These are phyloP conservation scores for Pyrrhoderma noxium DNA, from an alignment of 1,284 basidiomycete species.

Conservation along the genomic window DNA sequence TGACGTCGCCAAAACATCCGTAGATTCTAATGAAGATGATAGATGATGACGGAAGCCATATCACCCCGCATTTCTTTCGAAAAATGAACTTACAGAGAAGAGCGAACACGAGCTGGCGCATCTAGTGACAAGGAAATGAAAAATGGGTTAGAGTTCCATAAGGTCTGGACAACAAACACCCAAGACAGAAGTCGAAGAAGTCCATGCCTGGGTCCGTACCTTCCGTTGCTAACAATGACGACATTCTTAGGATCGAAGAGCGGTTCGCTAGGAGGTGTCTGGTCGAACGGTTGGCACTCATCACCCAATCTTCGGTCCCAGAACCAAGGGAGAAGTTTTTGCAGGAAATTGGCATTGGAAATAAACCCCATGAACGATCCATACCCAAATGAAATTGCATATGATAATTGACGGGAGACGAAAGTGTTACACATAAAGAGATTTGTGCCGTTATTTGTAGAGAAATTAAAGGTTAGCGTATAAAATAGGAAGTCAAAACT, in stretches of 20 bases:
- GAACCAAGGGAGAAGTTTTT: background rate
- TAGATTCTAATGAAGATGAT: too few relatives aligned
- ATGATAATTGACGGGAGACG: background rate
- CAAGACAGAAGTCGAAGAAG: background rate
- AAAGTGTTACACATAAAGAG: background rate
- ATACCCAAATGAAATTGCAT: background rate
- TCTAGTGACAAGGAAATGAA: conserved; percentile 18
- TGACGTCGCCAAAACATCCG: conserved; percentile 15
- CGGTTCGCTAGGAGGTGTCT: conserved; percentile 35
- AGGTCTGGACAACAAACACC: conserved; percentile 1
- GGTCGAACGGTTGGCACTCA: conserved; percentile 48
- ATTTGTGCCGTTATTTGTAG: background rate
- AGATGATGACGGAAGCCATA: too few relatives aligned
- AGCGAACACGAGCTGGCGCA: conserved; percentile 52
- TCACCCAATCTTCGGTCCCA: conserved; percentile 40
- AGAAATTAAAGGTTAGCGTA: background rate
- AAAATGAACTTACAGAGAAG: conserved; percentile 38
- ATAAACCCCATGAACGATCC: background rate
- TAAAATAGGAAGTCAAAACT: background rate
- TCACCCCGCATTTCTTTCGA: background rate
- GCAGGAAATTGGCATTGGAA: background rate
- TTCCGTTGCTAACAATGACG: conserved; percentile 50
- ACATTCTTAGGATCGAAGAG: conserved; percentile 48
- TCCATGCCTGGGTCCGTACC: conserved; percentile 25
- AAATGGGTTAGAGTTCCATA: background rate